phyloP scores from a whole-genome alignment of 2,329 filamentous ascomycete species.

The Cordyceps farinosa region DNA sequence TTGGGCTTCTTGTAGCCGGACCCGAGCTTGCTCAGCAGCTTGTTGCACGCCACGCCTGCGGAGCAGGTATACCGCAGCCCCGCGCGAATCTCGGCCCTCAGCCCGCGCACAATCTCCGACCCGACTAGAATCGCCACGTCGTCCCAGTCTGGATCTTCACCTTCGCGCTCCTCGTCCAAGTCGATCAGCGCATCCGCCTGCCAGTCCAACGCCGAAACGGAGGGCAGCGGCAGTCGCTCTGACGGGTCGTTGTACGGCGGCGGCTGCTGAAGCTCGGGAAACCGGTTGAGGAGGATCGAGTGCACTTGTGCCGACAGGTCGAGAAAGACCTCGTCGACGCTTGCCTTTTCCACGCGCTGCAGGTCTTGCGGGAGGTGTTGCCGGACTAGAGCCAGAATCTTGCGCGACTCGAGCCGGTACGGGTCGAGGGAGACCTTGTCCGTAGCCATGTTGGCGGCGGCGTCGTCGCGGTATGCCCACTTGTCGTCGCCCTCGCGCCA shows the following conservation, averaged over 20 bases:
- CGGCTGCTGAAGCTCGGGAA: slow-evolving; percentile 64
- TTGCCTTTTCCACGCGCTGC: slow-evolving; percentile 85
- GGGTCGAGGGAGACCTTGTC: slow-evolving; percentile 95
- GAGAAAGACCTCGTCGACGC: slow-evolving; percentile 93
- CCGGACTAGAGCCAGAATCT: slow-evolving; percentile 76
- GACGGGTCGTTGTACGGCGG: slow-evolving; percentile 71
- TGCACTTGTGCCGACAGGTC: slow-evolving; percentile 86
- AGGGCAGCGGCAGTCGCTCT: slow-evolving; percentile 68
- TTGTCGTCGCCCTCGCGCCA: slow-evolving; percentile 88
- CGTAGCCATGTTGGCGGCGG: slow-evolving; percentile 72
- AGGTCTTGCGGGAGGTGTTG: slow-evolving; percentile 61
- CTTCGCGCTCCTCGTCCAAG: slow-evolving; percentile 70
- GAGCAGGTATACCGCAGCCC: slow-evolving; percentile 86
- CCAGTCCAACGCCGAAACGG: slow-evolving; percentile 73
- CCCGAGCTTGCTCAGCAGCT: slow-evolving; percentile 91
- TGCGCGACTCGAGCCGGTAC: slow-evolving; percentile 79
- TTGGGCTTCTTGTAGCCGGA: slow-evolving; percentile 92
- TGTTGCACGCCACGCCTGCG: slow-evolving; percentile 83
- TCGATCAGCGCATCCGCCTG: slow-evolving; percentile 77
- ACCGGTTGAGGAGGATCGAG: slow-evolving; percentile 67
- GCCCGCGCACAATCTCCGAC: slow-evolving; percentile 78
- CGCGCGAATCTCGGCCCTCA: slow-evolving; percentile 66
- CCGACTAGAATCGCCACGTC: slow-evolving; percentile 84
- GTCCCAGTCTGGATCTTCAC: slow-evolving; percentile 90
- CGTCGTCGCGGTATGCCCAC: slow-evolving; percentile 87